Conservation (phyloP, 2,329 filamentous ascomycete genomes). For the Pestalotiopsis sp. region DNA sequence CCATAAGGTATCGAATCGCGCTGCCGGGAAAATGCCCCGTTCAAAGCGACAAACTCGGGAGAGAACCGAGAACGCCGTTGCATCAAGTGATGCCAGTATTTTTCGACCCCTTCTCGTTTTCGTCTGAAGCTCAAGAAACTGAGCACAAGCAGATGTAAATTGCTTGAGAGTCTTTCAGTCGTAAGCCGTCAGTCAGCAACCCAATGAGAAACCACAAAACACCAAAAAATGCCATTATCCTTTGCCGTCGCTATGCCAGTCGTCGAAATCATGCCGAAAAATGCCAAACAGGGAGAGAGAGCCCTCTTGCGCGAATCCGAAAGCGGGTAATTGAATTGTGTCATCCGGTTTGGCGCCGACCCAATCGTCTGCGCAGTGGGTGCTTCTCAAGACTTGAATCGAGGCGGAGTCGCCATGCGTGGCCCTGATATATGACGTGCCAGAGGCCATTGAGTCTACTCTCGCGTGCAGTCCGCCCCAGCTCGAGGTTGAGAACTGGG, state of each 20-base stretch:
- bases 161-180: background rate
- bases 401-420: background rate
- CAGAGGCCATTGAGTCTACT: background rate
- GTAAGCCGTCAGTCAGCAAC: background rate
- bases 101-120: background rate
- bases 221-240: background rate
- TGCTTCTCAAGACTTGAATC: background rate
- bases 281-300: background rate
- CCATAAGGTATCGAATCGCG: constrained; percentile 13
- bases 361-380: background rate
- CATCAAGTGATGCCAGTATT: background rate
- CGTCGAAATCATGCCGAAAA: background rate
- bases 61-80: constrained; percentile 14
- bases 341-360: background rate
- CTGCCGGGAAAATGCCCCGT: background rate
- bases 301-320: background rate
- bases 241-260: background rate
- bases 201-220: background rate
- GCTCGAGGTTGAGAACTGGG: background rate
- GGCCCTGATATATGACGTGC: background rate
- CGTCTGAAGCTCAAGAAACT: background rate
- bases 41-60: constrained; percentile 11
- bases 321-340: background rate
- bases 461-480: background rate
- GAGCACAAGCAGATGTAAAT: background rate